phyloP scores from a whole-genome alignment of 352 stramenopile genomes.

The Phytopythium oedochilum region DNA sequence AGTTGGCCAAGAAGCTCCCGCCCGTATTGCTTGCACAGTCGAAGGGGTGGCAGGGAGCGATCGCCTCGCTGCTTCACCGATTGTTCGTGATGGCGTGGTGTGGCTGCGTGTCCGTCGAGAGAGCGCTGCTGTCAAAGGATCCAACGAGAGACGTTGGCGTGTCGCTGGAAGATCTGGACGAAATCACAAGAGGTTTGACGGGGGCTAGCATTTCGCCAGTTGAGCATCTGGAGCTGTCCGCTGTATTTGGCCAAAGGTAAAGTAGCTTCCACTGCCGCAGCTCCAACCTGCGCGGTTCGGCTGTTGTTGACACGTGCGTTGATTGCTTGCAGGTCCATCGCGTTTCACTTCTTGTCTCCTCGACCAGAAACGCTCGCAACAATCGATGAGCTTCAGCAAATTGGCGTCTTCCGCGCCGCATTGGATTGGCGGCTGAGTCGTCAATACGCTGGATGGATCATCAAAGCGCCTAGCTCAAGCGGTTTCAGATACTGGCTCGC shows the following conservation, averaged over 20 bases:
- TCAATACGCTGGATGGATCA: neutral
- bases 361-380: conserved; percentile 18
- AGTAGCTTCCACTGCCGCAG: neutral
- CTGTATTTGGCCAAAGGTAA: conserved; percentile 10
- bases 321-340: conserved; percentile 12
- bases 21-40: conserved; percentile 27
- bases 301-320: neutral
- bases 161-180: conserved; percentile 13
- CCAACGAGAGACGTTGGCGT: conserved; percentile 7
- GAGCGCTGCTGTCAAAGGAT: conserved; percentile 20
- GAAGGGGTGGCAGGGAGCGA: conserved; percentile 30
- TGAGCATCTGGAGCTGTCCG: conserved; percentile 18
- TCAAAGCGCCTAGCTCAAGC: neutral
- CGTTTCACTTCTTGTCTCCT: conserved; percentile 23
- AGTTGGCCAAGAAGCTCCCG: neutral
- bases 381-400: conserved; percentile 18
- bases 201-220: conserved; percentile 5
- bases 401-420: conserved; percentile 19
- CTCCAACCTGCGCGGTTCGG: neutral
- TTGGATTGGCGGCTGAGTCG: conserved; percentile 21
- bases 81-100: conserved; percentile 18
- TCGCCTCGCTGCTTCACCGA: conserved; percentile 40
- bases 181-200: conserved; percentile 13
- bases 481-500: conserved; percentile 38
- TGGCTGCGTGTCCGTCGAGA: conserved; percentile 14